Evolutionary conservation across 345 rosid genomes (phyloP).

Genomic region (Ricinus communis): DNA sequence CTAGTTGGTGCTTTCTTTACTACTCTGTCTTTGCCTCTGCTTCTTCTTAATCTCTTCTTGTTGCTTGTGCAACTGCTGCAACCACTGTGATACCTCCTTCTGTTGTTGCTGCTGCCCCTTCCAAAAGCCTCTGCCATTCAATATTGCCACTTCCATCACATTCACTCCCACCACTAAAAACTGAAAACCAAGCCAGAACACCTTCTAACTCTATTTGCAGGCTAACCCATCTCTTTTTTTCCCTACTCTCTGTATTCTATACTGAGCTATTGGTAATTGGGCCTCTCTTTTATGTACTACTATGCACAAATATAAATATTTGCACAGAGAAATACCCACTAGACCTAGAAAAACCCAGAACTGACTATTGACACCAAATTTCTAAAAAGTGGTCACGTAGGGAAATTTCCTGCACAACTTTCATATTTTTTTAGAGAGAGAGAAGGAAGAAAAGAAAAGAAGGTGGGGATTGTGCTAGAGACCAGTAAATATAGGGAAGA

Average conservation of each 20-base stretch:
- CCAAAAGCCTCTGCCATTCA: constrained; percentile 54
- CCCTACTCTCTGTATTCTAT: constrained; percentile 1
- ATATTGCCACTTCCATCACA: constrained; percentile 45
- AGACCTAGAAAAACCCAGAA: constrained; percentile 24
- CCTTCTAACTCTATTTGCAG: constrained; percentile 12
- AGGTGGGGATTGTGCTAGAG: not conserved
- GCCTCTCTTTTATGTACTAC: constrained; percentile 20
- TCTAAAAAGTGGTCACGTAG: constrained; percentile 26
- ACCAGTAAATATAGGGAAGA: constrained; percentile 38
- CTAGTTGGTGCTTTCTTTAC: constrained; percentile 16
- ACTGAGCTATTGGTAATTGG: constrained; percentile 34
- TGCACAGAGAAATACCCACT: constrained; percentile 5
- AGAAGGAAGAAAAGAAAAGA: not conserved
- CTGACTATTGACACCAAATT: constrained; percentile 13
- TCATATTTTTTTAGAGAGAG: constrained; percentile 1
- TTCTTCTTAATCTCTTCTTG: constrained; percentile 34
- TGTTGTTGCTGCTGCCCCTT: constrained; percentile 32
- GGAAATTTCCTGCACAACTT: constrained; percentile 16
- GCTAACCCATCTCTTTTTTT: constrained; percentile 49
- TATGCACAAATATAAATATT: constrained; percentile 8
- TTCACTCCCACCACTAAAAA: constrained; percentile 21
- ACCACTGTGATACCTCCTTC: constrained; percentile 41
- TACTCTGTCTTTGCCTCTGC: constrained; percentile 3
- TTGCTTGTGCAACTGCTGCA: constrained; percentile 45
- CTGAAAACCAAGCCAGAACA: constrained; percentile 23